Percentiles rank a stretch among this genome's conserved stretches.
Evolutionary conservation across 768 basidiomycete species (phyloP).

Genomic region (Suillus paluster): DNA sequence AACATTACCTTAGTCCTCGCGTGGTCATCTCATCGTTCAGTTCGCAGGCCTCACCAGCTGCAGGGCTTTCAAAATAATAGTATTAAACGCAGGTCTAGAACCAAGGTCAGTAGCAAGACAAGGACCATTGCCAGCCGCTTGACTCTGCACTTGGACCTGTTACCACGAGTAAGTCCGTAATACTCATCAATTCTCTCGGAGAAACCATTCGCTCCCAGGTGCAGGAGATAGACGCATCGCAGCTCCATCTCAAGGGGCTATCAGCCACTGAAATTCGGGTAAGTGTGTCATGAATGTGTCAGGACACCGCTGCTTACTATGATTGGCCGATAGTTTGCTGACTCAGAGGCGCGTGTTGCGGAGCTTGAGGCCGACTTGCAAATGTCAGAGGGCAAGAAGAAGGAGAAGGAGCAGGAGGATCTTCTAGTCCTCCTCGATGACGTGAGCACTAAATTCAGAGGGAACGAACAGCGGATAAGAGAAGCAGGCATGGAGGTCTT

Average conservation of each 20-base stretch:
- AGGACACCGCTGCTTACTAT: not conserved
- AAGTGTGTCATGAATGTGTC: conserved; percentile 10
- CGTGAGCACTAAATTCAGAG: conserved; percentile 80
- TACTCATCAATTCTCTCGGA: conserved; percentile 82
- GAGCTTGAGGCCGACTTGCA: conserved; percentile 52
- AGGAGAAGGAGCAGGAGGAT: conserved; percentile 97
- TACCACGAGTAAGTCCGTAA: conserved; percentile 70
- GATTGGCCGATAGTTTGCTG: conserved; percentile 40
- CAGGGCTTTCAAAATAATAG: not conserved
- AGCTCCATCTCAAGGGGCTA: conserved; percentile 56
- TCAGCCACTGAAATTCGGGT: conserved; percentile 43
- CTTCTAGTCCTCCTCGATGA: conserved; percentile 92
- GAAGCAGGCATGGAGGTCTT: conserved; percentile 84
- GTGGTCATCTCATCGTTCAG: not conserved
- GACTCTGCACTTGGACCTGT: conserved; percentile 9
- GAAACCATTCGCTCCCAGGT: conserved; percentile 83
- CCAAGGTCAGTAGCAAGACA: conserved; percentile 45
- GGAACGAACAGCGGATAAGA: conserved; percentile 80
- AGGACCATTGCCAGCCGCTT: not conserved
- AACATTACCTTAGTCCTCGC: not conserved
- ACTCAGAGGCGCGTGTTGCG: conserved; percentile 51
- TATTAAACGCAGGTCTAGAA: too few relatives aligned
- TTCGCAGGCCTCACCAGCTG: not conserved
- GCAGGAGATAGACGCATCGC: conserved; percentile 74
- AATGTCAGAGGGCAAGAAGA: conserved; percentile 64